Percentiles rank a stretch among this genome's conserved stretches.
phyloP scores from a whole-genome alignment of 1,284 basidiomycete species.

The Sporisorium iseilematis-ciliati region DNA sequence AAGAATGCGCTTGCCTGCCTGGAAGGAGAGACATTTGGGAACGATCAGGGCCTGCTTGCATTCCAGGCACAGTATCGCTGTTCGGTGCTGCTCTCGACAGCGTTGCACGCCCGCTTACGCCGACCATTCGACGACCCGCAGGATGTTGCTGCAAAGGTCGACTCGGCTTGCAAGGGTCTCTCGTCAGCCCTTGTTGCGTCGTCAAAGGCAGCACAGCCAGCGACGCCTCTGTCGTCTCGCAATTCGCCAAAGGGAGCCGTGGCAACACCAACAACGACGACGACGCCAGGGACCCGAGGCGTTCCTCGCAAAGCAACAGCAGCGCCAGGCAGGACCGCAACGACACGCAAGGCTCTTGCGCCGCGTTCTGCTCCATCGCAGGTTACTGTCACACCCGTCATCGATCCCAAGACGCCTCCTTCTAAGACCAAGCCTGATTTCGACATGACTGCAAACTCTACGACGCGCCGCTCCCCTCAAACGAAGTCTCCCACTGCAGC shows the following conservation, averaged over 20 bases:
- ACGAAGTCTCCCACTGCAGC: not conserved
- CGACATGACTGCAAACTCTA: not conserved
- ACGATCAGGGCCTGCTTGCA: constrained; percentile 28
- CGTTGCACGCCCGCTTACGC: constrained; percentile 33
- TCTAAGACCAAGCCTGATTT: constrained; percentile 29
- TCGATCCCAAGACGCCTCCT: constrained; percentile 24
- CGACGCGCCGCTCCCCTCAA: constrained; percentile 1
- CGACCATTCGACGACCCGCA: constrained; percentile 29
- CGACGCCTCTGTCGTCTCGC: constrained; percentile 10
- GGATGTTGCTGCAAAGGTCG: constrained; percentile 24
- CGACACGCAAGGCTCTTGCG: constrained; percentile 19
- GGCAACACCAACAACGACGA: constrained; percentile 2
- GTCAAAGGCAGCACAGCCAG: constrained; percentile 6
- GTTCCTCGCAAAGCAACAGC: constrained; percentile 16
- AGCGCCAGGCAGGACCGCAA: constrained; percentile 7
- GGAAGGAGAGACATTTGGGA: constrained; percentile 5
- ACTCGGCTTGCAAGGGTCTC: constrained; percentile 40
- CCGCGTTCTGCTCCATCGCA: constrained; percentile 35
- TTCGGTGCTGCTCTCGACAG: constrained; percentile 26
- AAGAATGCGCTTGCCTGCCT: constrained; percentile 32
- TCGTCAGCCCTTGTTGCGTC: constrained; percentile 5
- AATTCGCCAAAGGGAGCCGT: constrained; percentile 16
- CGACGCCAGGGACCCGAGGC: constrained; percentile 15
- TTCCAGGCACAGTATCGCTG: constrained; percentile 46
- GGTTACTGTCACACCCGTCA: constrained; percentile 11